Evolutionary conservation across 2,329 filamentous ascomycete species (phyloP).

Genomic region (Metarhizium anisopliae): DNA sequence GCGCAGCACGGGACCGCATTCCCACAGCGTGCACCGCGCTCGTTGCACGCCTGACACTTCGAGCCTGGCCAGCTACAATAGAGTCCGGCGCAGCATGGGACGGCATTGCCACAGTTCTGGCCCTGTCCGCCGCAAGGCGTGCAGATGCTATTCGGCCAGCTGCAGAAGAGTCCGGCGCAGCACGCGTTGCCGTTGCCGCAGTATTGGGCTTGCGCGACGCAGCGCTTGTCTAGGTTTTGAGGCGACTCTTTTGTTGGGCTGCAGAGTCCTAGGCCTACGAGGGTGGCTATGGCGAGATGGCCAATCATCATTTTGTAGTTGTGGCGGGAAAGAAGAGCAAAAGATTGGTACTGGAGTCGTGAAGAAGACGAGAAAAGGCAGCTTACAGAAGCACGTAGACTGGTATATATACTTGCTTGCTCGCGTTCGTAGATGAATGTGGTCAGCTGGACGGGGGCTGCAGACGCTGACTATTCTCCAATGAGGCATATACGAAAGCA

Average conservation of each 20-base stretch:
- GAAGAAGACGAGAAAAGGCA: background rate
- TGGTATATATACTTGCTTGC: background rate
- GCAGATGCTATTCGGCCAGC: background rate
- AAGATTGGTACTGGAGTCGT: background rate
- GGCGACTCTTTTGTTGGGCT: background rate
- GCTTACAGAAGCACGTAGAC: background rate
- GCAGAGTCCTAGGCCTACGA: constrained; percentile 1
- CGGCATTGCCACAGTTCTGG: constrained; percentile 1
- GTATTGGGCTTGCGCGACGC: background rate
- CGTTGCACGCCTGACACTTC: background rate
- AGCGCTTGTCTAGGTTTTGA: background rate
- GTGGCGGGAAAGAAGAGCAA: background rate
- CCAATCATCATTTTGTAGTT: background rate
- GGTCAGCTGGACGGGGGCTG: background rate
- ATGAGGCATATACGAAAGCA: background rate
- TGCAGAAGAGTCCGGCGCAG: constrained; percentile 3
- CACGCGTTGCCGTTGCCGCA: background rate
- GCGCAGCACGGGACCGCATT: constrained; percentile 3
- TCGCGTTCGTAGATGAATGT: background rate
- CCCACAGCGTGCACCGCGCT: background rate
- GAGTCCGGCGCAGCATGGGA: background rate
- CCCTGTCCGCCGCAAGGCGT: background rate
- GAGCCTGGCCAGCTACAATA: background rate
- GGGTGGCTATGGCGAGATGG: background rate
- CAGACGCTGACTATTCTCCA: background rate